A percentile compares a stretch with the other conserved stretches of the same genome.
Conservation (phyloP, 441 rosid species). For the Manihot esculenta region DNA sequence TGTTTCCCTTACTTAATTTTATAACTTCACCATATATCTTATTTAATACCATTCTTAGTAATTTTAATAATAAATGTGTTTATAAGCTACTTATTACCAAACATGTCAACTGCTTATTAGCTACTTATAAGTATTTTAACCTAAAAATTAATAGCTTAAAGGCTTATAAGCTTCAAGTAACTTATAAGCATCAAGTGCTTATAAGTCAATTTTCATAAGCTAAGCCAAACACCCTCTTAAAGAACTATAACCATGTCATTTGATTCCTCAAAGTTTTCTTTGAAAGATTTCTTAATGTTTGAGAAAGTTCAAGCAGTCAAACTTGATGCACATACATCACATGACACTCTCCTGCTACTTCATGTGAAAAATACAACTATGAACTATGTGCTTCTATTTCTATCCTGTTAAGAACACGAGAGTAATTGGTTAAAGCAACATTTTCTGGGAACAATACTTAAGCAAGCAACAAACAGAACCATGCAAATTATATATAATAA, state of each 20-base stretch:
- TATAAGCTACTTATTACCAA: too few species aligned
- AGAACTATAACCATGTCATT: background rate
- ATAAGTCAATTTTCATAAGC: too few species aligned
- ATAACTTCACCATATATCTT: too few species aligned
- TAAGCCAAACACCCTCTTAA: too few species aligned
- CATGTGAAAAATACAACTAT: background rate
- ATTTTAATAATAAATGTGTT: too few species aligned
- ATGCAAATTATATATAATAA: background rate
- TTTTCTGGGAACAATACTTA: background rate
- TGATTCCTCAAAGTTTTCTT: background rate
- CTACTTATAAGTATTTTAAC: too few species aligned
- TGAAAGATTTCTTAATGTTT: background rate
- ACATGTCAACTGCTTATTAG: too few species aligned
- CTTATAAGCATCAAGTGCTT: too few species aligned
- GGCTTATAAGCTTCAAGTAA: too few species aligned
- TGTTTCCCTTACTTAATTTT: too few species aligned
- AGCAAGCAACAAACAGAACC: background rate
- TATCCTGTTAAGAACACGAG: background rate
- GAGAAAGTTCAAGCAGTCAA: background rate
- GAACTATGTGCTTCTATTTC: background rate
- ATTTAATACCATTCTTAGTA: too few species aligned
- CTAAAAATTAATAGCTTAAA: too few species aligned
- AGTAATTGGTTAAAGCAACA: background rate
- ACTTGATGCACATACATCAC: background rate
- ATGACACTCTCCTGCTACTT: background rate